Evolutionary conservation across 2,329 filamentous ascomycete species (phyloP).

Genomic region (Decorospora gaudefroyi): DNA sequence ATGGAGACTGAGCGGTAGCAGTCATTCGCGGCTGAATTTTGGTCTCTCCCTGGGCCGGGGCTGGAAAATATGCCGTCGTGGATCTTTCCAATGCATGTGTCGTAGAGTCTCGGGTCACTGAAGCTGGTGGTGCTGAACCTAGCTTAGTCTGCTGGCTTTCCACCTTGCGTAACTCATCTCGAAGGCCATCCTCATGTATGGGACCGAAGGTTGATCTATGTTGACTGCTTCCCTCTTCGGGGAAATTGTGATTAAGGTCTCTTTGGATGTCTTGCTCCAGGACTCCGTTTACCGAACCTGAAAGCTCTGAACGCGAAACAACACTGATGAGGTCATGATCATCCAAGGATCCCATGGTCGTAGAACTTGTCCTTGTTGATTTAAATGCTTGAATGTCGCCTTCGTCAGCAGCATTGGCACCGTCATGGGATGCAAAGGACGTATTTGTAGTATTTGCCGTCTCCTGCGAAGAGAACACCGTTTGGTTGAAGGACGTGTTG

Average conservation of each 20-base stretch:
- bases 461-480: slow-evolving; percentile 31
- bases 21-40: not conserved
- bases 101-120: not conserved
- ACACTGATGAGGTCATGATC: slow-evolving; percentile 19
- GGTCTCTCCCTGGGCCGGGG: not conserved
- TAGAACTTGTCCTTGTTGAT: slow-evolving; percentile 25
- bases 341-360: slow-evolving; percentile 25
- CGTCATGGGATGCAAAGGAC: slow-evolving; percentile 30
- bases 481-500: slow-evolving; percentile 33
- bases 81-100: not conserved
- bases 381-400: slow-evolving; percentile 3
- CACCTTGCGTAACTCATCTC: slow-evolving; percentile 17
- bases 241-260: slow-evolving; percentile 5
- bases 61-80: not conserved
- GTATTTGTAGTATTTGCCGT: slow-evolving; percentile 27
- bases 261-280: slow-evolving; percentile 7
- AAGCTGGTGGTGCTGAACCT: not conserved
- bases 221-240: slow-evolving; percentile 21
- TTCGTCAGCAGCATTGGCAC: slow-evolving; percentile 8
- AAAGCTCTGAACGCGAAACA: slow-evolving; percentile 11
- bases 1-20: slow-evolving; percentile 19
- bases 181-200: slow-evolving; percentile 29
- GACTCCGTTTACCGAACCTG: slow-evolving; percentile 10
- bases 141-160: slow-evolving; percentile 12
- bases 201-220: slow-evolving; percentile 36